Conservation (phyloP, 352 stramenopile genomes). For the Peronospora farinosa region DNA sequence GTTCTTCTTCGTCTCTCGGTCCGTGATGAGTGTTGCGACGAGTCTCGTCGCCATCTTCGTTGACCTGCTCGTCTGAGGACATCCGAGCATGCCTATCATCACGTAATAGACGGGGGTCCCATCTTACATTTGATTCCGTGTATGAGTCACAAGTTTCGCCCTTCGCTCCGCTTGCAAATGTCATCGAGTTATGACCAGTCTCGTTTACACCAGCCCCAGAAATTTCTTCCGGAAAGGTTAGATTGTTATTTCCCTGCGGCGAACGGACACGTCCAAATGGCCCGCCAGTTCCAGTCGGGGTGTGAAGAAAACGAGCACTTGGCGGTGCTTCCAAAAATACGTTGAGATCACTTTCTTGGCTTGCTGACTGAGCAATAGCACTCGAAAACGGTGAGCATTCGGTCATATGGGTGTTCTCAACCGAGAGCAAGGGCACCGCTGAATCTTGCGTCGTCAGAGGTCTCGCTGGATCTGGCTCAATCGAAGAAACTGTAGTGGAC, state of each 20-base stretch:
- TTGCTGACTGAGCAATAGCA: constrained; percentile 9
- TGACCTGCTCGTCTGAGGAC: constrained; percentile 8
- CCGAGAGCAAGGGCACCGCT: constrained; percentile 2
- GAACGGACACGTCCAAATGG: constrained; percentile 29
- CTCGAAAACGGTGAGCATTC: constrained; percentile 23
- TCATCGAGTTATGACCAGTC: constrained; percentile 2
- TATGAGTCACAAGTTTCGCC: constrained; percentile 13
- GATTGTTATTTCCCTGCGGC: constrained; percentile 12
- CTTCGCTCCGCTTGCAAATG: constrained; percentile 9
- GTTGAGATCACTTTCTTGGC: constrained; percentile 15
- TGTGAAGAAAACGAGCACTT: constrained; percentile 28
- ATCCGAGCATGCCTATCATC: constrained; percentile 2
- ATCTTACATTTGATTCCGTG: constrained; percentile 18
- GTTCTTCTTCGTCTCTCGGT: constrained; percentile 33
- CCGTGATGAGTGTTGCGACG: constrained; percentile 16
- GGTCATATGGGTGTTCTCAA: constrained; percentile 4
- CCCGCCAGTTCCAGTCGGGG: constrained; percentile 26
- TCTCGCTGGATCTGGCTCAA: constrained; percentile 1
- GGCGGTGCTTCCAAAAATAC: constrained; percentile 25
- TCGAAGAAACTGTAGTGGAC: not conserved
- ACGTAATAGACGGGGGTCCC: constrained; percentile 13
- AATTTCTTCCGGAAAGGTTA: constrained; percentile 8
- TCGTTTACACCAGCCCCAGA: constrained; percentile 10
- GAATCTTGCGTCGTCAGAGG: not conserved
- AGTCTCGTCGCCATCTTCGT: constrained; percentile 3